These are phyloP conservation scores for Aspergillus alliaceus DNA, from an alignment of 2,329 filamentous ascomycete genomes.

Conservation along the genomic window DNA sequence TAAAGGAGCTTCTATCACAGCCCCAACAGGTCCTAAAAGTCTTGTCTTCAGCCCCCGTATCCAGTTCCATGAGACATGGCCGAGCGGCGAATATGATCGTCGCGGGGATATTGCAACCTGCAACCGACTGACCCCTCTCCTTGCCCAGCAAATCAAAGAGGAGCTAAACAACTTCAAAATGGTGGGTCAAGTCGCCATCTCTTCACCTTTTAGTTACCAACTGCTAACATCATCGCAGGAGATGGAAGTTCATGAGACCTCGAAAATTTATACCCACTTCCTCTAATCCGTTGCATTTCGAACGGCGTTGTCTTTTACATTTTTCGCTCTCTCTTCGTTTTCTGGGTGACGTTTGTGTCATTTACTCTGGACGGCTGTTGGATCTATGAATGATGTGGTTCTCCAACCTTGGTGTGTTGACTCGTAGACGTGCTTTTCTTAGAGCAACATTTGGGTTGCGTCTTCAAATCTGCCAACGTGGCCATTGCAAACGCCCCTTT, in stretches of 20 bases:
- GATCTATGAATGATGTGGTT: conserved; percentile 22
- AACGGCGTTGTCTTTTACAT: conserved; percentile 26
- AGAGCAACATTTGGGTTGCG: conserved; percentile 23
- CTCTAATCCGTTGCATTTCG: conserved; percentile 64
- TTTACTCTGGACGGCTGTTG: conserved; percentile 21
- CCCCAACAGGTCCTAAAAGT: conserved; percentile 52
- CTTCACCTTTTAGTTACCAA: background rate
- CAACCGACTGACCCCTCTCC: conserved; percentile 93
- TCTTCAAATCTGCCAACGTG: conserved; percentile 2
- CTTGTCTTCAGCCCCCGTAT: conserved; percentile 86
- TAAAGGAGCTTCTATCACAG: conserved; percentile 78
- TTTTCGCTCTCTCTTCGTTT: background rate
- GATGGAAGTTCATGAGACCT: conserved; percentile 99
- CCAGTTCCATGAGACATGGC: conserved; percentile 95
- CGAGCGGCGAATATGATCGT: conserved; percentile 91
- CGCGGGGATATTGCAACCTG: conserved; percentile 95
- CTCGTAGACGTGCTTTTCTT: conserved; percentile 23
- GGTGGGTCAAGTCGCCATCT: conserved; percentile 56
- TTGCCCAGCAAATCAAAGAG: conserved; percentile 99
- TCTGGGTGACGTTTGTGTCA: conserved; percentile 7
- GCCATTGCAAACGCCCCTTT: background rate
- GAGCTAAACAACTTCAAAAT: conserved; percentile 99
- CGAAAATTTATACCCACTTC: conserved; percentile 99
- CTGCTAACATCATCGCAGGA: conserved; percentile 63
- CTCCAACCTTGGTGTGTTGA: conserved; percentile 20